These are phyloP conservation scores for Eragrostis nindensis DNA, from an alignment of 176 grass and related monocot genomes.

Conservation along the genomic window DNA sequence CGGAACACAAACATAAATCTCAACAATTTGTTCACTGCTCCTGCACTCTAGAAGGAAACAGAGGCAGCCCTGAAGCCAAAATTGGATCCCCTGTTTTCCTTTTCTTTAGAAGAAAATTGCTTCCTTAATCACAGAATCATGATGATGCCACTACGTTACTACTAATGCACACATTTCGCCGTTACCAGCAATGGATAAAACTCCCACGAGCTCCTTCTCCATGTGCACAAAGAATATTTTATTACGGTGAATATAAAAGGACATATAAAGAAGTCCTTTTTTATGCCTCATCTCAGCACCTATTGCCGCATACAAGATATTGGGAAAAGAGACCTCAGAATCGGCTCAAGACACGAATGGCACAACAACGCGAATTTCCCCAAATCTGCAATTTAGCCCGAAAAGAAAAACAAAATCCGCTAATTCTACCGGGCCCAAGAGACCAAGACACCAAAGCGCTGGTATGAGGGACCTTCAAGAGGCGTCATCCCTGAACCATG, in stretches of 20 bases:
- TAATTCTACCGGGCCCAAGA: background rate
- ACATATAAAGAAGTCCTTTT: background rate
- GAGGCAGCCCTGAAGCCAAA: background rate
- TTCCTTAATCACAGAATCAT: background rate
- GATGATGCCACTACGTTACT: background rate
- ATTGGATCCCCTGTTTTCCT: background rate
- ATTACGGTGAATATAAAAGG: background rate
- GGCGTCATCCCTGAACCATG: background rate
- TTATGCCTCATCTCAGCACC: background rate
- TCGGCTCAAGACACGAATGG: background rate
- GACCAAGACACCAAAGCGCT: background rate
- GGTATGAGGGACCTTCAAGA: background rate
- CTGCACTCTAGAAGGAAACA: background rate
- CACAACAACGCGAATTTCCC: background rate
- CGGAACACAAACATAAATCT: constrained; percentile 16
- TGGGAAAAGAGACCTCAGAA: background rate
- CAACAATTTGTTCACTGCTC: background rate
- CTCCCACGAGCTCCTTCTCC: background rate
- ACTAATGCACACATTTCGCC: background rate
- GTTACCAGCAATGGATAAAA: background rate
- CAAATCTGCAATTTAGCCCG: background rate
- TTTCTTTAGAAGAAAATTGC: background rate
- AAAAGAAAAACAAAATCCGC: background rate
- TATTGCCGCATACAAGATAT: background rate
- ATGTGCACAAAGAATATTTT: background rate